These are phyloP conservation scores for Thermomyces lanuginosus DNA, from an alignment of 2,329 filamentous ascomycete species.

Conservation along the genomic window DNA sequence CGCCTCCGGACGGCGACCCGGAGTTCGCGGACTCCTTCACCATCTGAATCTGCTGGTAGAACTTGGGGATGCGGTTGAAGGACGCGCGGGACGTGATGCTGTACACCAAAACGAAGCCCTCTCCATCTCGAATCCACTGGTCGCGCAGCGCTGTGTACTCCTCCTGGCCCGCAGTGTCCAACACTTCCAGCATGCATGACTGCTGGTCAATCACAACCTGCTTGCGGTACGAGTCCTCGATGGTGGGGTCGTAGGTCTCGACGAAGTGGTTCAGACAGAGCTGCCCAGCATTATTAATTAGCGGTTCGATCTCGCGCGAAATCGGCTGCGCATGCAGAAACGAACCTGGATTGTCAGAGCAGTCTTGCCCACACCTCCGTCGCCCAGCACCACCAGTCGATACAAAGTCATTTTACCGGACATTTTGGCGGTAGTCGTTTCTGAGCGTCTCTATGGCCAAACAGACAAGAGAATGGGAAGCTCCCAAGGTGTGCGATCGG, in stretches of 20 bases:
- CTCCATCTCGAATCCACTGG: conserved; percentile 96
- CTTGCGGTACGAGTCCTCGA: conserved; percentile 53
- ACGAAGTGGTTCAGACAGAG: conserved; percentile 97
- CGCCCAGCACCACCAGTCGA: conserved; percentile 87
- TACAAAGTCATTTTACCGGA: conserved; percentile 89
- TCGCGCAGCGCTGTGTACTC: conserved; percentile 94
- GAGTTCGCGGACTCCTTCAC: conserved; percentile 71
- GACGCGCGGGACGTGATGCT: conserved; percentile 95
- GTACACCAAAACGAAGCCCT: conserved; percentile 95
- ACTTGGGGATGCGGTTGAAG: conserved; percentile 84
- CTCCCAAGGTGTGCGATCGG: too few species aligned
- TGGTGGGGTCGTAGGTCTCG: conserved; percentile 63
- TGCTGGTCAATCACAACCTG: conserved; percentile 74
- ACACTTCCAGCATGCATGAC: conserved; percentile 84
- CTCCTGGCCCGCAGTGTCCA: conserved; percentile 95
- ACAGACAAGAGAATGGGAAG: too few species aligned
- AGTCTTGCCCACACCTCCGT: conserved; percentile 88
- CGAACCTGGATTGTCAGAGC: conserved; percentile 68
- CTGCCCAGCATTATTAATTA: conserved; percentile 27
- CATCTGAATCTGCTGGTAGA: conserved; percentile 91
- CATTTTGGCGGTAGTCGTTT: conserved; percentile 44
- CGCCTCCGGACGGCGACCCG: conserved; percentile 35
- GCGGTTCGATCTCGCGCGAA: conserved; percentile 2
- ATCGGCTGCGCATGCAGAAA: too few species aligned
- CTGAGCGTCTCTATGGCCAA: too few species aligned